A percentile compares a stretch with the other conserved stretches of the same genome.
Conservation (phyloP, 176 grass and related monocot species). For the Triticum turgidum region DNA sequence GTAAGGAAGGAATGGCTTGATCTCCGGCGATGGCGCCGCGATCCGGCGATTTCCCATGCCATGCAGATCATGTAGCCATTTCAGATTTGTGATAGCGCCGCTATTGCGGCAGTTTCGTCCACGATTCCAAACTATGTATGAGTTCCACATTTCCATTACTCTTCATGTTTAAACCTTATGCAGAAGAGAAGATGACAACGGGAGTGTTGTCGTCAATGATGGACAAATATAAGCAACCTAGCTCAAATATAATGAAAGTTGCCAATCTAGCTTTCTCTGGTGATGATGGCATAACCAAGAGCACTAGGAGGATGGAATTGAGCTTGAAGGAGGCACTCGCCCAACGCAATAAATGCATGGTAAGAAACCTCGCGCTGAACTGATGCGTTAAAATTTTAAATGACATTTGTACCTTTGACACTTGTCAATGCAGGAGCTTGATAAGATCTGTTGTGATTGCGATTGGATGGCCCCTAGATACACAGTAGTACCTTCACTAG, state of each 20-base stretch:
- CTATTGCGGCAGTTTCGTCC: too few relatives aligned
- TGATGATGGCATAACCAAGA: slow-evolving; percentile 10
- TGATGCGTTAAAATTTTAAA: background rate
- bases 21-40: too few relatives aligned
- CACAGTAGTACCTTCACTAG: slow-evolving; percentile 34
- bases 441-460: slow-evolving; percentile 35
- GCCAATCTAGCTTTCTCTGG: slow-evolving; percentile 10
- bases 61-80: too few relatives aligned
- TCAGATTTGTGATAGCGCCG: too few relatives aligned
- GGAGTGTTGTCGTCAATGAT: slow-evolving; percentile 29
- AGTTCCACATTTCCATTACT: too few relatives aligned
- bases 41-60: too few relatives aligned
- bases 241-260: slow-evolving; percentile 15
- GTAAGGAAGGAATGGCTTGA: too few relatives aligned
- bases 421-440: slow-evolving; percentile 43
- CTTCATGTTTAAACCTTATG: slow-evolving; percentile 21
- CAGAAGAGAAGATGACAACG: slow-evolving; percentile 32
- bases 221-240: slow-evolving; percentile 18
- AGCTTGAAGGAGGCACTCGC: slow-evolving; percentile 33
- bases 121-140: too few relatives aligned
- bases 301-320: slow-evolving; percentile 31
- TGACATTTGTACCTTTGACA: background rate
- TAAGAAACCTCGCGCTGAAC: slow-evolving; percentile 7
- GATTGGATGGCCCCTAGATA: slow-evolving; percentile 60
- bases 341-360: slow-evolving; percentile 27